Conservation (phyloP, 768 basidiomycete genomes). For the Phanerochaete carnosa region DNA sequence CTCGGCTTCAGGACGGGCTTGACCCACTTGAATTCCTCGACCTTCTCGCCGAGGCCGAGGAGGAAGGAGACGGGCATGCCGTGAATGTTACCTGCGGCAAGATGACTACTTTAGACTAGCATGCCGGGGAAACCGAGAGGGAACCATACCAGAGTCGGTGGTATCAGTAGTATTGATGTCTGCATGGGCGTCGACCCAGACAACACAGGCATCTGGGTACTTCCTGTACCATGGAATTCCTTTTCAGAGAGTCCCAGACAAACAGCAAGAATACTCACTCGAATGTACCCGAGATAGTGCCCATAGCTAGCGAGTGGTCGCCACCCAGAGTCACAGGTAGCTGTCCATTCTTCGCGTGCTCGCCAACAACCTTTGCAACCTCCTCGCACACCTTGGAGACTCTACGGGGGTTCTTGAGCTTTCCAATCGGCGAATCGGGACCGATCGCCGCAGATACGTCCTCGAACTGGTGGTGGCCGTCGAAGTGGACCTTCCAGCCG, state of each 20-base stretch:
- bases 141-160: constrained; percentile 61
- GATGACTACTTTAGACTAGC: neutral
- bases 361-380: constrained; percentile 74
- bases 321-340: constrained; percentile 92
- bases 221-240: constrained; percentile 36
- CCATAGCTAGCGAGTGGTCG: constrained; percentile 95
- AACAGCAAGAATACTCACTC: constrained; percentile 40
- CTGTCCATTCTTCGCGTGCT: constrained; percentile 71
- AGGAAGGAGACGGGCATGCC: constrained; percentile 99
- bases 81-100: constrained; percentile 84
- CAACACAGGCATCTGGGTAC: constrained; percentile 78
- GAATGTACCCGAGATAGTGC: constrained; percentile 89
- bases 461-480: constrained; percentile 88
- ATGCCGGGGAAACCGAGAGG: neutral
- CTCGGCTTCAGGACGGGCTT: constrained; percentile 66
- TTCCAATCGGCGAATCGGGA: constrained; percentile 79
- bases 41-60: constrained; percentile 40
- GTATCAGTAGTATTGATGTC: constrained; percentile 92
- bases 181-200: constrained; percentile 98
- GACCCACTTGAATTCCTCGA: constrained; percentile 52
- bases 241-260: neutral
- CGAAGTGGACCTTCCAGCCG: constrained; percentile 88
- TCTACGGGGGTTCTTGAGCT: constrained; percentile 84
- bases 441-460: constrained; percentile 47
- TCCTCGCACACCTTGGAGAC: constrained; percentile 81